Conservation (phyloP, 495 filamentous ascomycete genomes). For the Lepidopterella palustris region DNA sequence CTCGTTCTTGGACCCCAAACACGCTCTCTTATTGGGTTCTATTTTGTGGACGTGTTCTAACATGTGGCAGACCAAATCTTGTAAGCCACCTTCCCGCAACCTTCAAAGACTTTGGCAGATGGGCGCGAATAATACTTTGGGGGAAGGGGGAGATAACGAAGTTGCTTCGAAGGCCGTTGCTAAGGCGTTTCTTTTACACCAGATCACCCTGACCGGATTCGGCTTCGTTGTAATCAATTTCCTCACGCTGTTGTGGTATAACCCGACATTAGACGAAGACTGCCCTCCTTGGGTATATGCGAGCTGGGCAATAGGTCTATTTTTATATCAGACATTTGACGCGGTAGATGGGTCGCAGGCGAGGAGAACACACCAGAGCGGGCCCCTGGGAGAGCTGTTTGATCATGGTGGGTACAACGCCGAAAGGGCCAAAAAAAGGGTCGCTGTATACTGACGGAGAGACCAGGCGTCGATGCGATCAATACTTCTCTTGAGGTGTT, state of each 20-base stretch:
- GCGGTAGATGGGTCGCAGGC: slow-evolving; percentile 94
- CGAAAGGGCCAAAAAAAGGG: too few relatives aligned
- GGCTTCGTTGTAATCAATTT: slow-evolving; percentile 86
- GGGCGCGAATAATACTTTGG: background rate
- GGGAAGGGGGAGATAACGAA: background rate
- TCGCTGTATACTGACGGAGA: slow-evolving; percentile 8
- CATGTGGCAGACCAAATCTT: slow-evolving; percentile 49
- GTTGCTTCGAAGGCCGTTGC: background rate
- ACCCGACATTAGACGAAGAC: slow-evolving; percentile 86
- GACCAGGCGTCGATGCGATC: slow-evolving; percentile 75
- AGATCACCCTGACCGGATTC: slow-evolving; percentile 90
- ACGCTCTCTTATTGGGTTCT: background rate
- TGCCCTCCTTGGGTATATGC: slow-evolving; percentile 94
- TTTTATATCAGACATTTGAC: slow-evolving; percentile 97
- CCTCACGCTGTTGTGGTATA: slow-evolving; percentile 91
- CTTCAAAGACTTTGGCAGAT: background rate
- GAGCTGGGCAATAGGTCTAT: slow-evolving; percentile 80
- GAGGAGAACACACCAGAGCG: slow-evolving; percentile 85
- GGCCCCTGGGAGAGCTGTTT: slow-evolving; percentile 91
- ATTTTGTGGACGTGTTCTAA: slow-evolving; percentile 6
- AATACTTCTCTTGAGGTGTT: slow-evolving; percentile 93
- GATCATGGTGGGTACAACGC: slow-evolving; percentile 72
- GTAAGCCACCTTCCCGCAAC: slow-evolving; percentile 41
- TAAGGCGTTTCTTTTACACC: slow-evolving; percentile 7
- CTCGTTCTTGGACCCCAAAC: background rate